These are phyloP conservation scores for Climacium dendroides DNA, from an alignment of 225 moss, liverwort and hornwort species.

Conservation along the genomic window DNA sequence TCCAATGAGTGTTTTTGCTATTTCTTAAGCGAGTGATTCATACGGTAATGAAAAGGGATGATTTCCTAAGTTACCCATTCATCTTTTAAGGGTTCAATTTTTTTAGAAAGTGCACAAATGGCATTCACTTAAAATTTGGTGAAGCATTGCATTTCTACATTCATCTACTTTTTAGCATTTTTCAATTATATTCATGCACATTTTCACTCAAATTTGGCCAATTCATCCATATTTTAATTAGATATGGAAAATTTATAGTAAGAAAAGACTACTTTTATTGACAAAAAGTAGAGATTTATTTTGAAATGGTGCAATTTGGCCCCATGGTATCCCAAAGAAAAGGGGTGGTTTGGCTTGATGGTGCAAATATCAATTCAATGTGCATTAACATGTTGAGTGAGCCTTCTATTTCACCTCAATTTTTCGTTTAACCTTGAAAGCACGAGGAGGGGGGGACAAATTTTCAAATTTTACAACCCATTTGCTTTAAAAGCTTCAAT, in stretches of 20 bases:
- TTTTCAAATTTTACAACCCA: not conserved
- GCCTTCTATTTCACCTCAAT: accelerated
- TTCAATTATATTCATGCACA: not conserved
- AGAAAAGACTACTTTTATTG: not conserved
- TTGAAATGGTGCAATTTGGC: not conserved
- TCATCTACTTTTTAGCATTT: not conserved
- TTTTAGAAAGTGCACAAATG: too few species aligned
- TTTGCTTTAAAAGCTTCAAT: not conserved
- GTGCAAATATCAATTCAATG: not conserved
- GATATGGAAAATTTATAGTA: not conserved
- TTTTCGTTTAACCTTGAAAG: not conserved
- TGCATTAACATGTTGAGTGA: not conserved
- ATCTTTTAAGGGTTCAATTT: too few species aligned
- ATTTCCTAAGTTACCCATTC: too few species aligned
- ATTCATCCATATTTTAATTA: not conserved
- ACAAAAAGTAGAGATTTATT: not conserved
- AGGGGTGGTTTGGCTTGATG: not conserved
- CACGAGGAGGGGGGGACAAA: accelerated
- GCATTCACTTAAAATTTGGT: not conserved
- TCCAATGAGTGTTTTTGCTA: too few species aligned
- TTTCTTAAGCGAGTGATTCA: too few species aligned
- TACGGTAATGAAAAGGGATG: too few species aligned
- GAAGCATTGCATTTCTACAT: not conserved
- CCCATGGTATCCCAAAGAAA: not conserved
- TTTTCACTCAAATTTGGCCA: not conserved